These are phyloP conservation scores for Sugiyamaella sp. DNA, from an alignment of 1,139 yeast genomes.

Conservation along the genomic window DNA sequence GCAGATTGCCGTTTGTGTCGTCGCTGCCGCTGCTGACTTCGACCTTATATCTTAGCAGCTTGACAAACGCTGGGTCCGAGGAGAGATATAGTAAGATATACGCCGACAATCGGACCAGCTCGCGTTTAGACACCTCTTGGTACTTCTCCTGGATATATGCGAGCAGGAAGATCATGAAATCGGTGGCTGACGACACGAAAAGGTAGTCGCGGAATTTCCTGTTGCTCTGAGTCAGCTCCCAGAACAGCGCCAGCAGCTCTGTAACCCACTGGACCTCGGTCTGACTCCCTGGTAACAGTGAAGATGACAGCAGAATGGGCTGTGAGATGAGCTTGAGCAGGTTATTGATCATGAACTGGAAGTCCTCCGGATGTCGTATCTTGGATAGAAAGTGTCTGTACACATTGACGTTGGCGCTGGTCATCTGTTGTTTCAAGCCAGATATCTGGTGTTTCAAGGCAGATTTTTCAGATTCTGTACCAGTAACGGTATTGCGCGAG, in stretches of 20 bases:
- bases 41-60: conserved; percentile 35
- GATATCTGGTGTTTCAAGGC: too few species aligned
- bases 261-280: conserved; percentile 39
- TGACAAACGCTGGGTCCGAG: conserved; percentile 47
- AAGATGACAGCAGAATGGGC: conserved; percentile 40
- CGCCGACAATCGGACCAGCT: conserved; percentile 59
- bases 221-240: conserved; percentile 83
- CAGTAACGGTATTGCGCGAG: too few species aligned
- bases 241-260: conserved; percentile 63
- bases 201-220: conserved; percentile 48
- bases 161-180: conserved; percentile 56
- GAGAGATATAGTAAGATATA: conserved; percentile 65
- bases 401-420: conserved; percentile 31
- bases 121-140: conserved; percentile 47
- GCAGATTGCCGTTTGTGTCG: conserved; percentile 30
- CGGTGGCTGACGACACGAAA: conserved; percentile 53
- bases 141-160: conserved; percentile 61
- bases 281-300: conserved; percentile 42
- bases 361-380: conserved; percentile 46
- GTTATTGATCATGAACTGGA: conserved; percentile 50
- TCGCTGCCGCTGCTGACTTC: conserved; percentile 25
- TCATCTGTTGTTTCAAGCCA: conserved; percentile 16
- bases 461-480: too few species aligned
- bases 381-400: conserved; percentile 42
- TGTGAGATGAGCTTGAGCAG: conserved; percentile 38